Base-by-base conservation (phyloP, 495 filamentous ascomycete species). In the Penicillium herquei region DNA sequence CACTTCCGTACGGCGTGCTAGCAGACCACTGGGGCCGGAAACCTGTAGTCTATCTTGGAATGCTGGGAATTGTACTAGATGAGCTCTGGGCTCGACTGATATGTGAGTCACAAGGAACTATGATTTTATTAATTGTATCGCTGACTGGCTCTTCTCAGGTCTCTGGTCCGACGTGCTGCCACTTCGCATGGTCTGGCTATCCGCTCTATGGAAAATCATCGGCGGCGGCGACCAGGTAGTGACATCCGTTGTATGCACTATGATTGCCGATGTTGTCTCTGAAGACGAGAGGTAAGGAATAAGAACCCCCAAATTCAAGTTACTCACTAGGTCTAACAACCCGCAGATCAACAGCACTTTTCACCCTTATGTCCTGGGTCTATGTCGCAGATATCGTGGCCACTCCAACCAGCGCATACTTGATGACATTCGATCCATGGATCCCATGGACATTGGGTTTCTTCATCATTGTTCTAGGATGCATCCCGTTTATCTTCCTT, bases 1-100 rank as follows among this genome's bases (percentile, higher is more conserved):
- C 66, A 7, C 44, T 73, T 3, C 68, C 67, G 0, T 73, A 64
- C 57, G 67, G 72, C 21, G 57, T 73, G 16, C 59, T 75, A 2
- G 57, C 67, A 12, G 68, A 73, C 62, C 78, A 68, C 40, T 76
- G 73, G 52, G 79, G 79, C 9, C 71, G 78, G 45, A 76, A 68
- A 39, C 72, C 72, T 2, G 69, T 81, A 32, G 51, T 72, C 6
- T 63, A 64, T n/a, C 55, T 77, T 31, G 57, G 64, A 5, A 40
- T 74, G 6, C 7, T 68, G 17, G 78, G 76, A 6, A 56, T 72
- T 39, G 31, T 68, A 1, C 51, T 78, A 0, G 55, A 64, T 31
- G 57, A 75, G 17, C 32, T 72, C 0, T 73, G 71, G 57, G 52
- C 68, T 8, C 70, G 71, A 30, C 18, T 73, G 33, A 67, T 78